Conservation (phyloP, 768 basidiomycete genomes). For the Rubroboletus satanas region DNA sequence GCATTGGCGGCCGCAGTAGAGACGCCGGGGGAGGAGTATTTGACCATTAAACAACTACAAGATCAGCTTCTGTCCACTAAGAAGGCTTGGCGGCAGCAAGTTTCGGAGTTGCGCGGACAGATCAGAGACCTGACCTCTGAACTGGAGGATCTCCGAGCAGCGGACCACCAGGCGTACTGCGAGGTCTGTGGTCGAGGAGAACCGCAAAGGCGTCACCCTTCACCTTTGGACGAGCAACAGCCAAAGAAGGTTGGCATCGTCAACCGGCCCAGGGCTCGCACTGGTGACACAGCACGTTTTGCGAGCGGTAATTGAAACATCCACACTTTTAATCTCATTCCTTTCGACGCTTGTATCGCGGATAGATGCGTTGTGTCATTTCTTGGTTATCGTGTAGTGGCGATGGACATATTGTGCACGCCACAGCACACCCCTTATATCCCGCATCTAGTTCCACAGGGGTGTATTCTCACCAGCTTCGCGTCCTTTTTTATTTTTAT, state of each 20-base stretch:
- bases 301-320: conserved; percentile 38
- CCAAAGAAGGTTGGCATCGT: conserved; percentile 41
- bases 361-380: conserved; percentile 15
- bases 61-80: conserved; percentile 57
- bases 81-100: conserved; percentile 65
- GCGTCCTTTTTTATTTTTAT: conserved; percentile 20
- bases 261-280: conserved; percentile 63
- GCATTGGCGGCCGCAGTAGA: conserved; percentile 22
- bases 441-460: conserved; percentile 9
- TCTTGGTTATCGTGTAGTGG: conserved; percentile 14
- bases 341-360: conserved; percentile 10
- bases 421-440: conserved; percentile 9
- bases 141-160: conserved; percentile 51
- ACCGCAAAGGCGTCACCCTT: conserved; percentile 4
- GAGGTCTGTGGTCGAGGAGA: conserved; percentile 57
- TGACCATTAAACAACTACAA: conserved; percentile 51
- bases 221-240: conserved; percentile 17
- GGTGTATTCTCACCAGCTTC: conserved; percentile 7
- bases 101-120: conserved; percentile 73
- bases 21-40: conserved; percentile 39
- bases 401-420: conserved; percentile 8
- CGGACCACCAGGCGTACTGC: conserved; percentile 47
- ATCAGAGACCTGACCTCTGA: conserved; percentile 69
- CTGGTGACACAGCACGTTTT: conserved; percentile 63
- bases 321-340: conserved; percentile 9